Evolutionary conservation across 2,329 filamentous ascomycete species (phyloP), one percentile per base, ranked within the genome.

Genomic region (Pyrenochaeta sp.): DNA sequence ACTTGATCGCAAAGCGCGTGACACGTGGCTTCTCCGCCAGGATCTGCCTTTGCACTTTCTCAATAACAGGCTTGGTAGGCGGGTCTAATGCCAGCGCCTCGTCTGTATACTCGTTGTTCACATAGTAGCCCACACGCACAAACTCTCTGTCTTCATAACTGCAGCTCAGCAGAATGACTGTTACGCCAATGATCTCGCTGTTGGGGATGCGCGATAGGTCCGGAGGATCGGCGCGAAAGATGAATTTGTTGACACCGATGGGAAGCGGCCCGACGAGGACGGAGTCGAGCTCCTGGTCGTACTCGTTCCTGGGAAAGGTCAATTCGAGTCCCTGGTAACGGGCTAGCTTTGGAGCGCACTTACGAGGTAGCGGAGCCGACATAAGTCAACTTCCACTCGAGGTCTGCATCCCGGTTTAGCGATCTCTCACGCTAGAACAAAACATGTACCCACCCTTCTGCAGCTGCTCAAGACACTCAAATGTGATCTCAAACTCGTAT

Each of bases 371-470:
- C 95, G 69, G 95, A 99, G 74, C 95, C 96, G 76, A 99, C 95
- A 72, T 99, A 99, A 78, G 93, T 99, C 72, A 99, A 85, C 82
- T 99, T 99, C 95, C 95, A 99, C 82, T 99, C 95, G 61, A 99
- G 89, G 81, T 99, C 95, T 96, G 72, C 34, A 37, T 43, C 15
- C 51, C 44, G 50, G 44, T 22, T 76, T 65, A 72, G 66, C 54
- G 10, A 25, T 42, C 36, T 22, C 9, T n/a, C 28, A 22, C 13
- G 22, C 13, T 28, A 55, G 10, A 39, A 13, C 1, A 10, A 2
- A 25, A 13, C 9, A 40, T 13, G n/a, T 24, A 50, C 63, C 51
- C 79, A 93, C 93, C 93, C 81, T 97, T 97, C 77, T 96, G 91
- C 39, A 99, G 86, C 68, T 90, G 88, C 83, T 99, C 95, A 25